These are phyloP conservation scores for Alternaria incomplexa DNA, from an alignment of 2,329 filamentous ascomycete species.

Conservation along the genomic window DNA sequence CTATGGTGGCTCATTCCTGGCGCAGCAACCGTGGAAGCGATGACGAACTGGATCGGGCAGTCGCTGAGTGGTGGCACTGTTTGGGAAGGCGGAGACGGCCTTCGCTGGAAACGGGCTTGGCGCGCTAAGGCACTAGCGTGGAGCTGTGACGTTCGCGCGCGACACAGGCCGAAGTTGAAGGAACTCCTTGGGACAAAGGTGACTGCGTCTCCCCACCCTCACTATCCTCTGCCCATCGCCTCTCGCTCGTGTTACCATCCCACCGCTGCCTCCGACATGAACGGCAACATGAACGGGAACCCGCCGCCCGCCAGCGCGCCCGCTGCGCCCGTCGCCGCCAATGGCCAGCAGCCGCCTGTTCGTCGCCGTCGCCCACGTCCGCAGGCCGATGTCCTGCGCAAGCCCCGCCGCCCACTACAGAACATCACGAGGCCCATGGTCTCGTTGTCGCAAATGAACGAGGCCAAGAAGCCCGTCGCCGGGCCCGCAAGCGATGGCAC, in stretches of 20 bases:
- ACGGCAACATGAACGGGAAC: conserved; percentile 28
- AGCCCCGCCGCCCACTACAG: conserved; percentile 42
- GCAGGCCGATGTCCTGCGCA: conserved; percentile 47
- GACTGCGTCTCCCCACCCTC: conserved; percentile 10
- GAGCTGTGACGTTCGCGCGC: conserved; percentile 21
- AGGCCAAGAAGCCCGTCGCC: conserved; percentile 22
- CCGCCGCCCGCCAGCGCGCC: conserved; percentile 25
- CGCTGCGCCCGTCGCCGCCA: conserved; percentile 35
- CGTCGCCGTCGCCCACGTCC: conserved; percentile 43
- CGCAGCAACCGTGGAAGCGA: not conserved
- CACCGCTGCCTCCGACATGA: conserved; percentile 21
- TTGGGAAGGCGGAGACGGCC: conserved; percentile 8
- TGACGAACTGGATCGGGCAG: not conserved
- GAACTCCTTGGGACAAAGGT: conserved; percentile 10
- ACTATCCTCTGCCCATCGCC: conserved; percentile 34
- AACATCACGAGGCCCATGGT: conserved; percentile 41
- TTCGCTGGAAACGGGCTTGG: conserved; percentile 8
- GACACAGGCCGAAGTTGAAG: conserved; percentile 3
- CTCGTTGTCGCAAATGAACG: conserved; percentile 43
- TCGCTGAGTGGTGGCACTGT: conserved; percentile 11
- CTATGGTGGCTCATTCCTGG: not conserved
- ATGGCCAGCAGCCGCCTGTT: conserved; percentile 39
- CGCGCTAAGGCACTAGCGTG: conserved; percentile 12
- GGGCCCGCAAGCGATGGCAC: conserved; percentile 14
- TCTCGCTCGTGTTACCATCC: conserved; percentile 30